A percentile compares a stretch with the other conserved stretches of the same genome.
These are phyloP conservation scores for Metschnikowia reukaufii DNA, from an alignment of 805 yeast species.

Conservation along the genomic window DNA sequence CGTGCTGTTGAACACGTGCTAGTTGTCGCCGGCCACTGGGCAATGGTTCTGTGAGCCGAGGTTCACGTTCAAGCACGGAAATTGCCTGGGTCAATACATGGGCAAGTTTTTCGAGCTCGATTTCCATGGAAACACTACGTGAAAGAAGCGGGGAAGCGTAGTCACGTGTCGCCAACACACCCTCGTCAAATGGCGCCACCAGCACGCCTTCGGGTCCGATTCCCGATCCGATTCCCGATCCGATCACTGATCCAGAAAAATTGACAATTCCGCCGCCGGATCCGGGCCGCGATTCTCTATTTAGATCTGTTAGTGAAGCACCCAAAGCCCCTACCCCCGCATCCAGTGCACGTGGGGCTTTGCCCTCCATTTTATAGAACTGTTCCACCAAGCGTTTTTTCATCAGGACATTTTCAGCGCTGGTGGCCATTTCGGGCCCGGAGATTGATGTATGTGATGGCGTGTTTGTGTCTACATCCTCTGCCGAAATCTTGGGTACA, in stretches of 20 bases:
- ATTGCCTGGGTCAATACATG: constrained; percentile 4
- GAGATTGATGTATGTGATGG: too few relatives aligned
- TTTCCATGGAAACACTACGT: constrained; percentile 1
- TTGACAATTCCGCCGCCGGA: background rate
- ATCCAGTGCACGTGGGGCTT: constrained; percentile 5
- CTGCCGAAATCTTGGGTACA: too few relatives aligned
- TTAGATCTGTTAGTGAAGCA: background rate
- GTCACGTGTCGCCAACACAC: background rate
- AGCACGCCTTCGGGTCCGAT: background rate
- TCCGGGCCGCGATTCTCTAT: background rate
- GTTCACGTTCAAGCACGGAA: constrained; percentile 2
- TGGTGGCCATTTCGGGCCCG: too few relatives aligned
- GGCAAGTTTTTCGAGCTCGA: constrained; percentile 9
- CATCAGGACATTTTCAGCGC: constrained; percentile 16
- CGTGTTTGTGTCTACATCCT: background rate
- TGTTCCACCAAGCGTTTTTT: constrained; percentile 42
- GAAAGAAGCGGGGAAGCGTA: constrained; percentile 4
- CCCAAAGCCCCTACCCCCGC: background rate
- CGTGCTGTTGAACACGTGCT: constrained; percentile 18
- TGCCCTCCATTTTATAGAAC: constrained; percentile 32
- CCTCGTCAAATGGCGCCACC: constrained; percentile 9
- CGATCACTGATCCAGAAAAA: background rate
- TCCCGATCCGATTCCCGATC: background rate
- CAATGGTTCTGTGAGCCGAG: constrained; percentile 1
- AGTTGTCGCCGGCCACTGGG: constrained; percentile 17